These are phyloP conservation scores for Fusarium setosum DNA, from an alignment of 2,329 filamentous ascomycete species.

Conservation along the genomic window DNA sequence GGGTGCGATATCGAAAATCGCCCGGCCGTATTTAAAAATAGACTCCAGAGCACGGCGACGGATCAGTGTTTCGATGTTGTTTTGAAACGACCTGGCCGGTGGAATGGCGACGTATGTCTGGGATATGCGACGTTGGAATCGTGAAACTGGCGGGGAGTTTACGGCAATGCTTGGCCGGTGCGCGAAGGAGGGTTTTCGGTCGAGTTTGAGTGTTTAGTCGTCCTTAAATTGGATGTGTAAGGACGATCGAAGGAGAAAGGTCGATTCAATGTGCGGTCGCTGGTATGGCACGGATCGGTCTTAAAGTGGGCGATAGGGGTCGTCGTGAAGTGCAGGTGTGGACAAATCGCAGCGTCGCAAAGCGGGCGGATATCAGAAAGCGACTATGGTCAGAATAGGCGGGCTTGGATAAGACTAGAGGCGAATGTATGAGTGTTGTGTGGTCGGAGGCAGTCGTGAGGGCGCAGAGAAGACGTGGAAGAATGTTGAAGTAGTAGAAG, in stretches of 20 bases:
- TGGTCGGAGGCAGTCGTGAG: not conserved
- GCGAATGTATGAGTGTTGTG: not conserved
- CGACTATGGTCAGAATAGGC: not conserved
- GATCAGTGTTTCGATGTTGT: not conserved
- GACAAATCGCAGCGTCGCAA: constrained; percentile 31
- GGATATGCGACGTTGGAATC: not conserved
- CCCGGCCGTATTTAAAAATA: constrained; percentile 1
- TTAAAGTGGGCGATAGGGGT: constrained; percentile 21
- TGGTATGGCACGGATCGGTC: not conserved
- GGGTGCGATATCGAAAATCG: constrained; percentile 32
- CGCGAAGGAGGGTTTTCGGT: constrained; percentile 9
- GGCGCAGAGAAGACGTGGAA: not conserved
- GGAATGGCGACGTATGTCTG: not conserved
- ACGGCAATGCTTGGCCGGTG: not conserved
- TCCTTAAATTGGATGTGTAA: not conserved
- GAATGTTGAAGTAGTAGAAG: constrained; percentile 1
- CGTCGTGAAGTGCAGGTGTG: constrained; percentile 2
- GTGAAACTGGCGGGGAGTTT: constrained; percentile 4
- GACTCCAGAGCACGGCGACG: not conserved
- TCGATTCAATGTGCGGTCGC: not conserved
- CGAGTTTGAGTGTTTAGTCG: not conserved
- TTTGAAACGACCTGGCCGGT: not conserved
- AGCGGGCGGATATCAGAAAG: constrained; percentile 15
- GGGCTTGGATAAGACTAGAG: not conserved
- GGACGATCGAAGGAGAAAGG: not conserved